Evolutionary conservation across 2,329 filamentous ascomycete genomes (phyloP), one percentile per base, ranked within the genome.

Genomic region (Aspergillus sp.): DNA sequence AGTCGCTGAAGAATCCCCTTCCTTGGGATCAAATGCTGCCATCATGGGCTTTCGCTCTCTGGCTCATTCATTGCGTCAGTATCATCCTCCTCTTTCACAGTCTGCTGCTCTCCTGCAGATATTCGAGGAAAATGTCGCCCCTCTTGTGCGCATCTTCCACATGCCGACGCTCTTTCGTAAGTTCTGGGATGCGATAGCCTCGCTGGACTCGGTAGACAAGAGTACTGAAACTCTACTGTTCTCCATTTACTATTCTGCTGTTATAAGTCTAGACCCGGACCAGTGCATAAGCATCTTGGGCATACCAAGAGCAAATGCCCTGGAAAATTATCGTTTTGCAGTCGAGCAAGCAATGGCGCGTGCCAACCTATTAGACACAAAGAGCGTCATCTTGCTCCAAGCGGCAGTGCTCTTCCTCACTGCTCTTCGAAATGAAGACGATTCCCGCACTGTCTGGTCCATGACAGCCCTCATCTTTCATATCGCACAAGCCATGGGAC

Each of bases 261-360:
- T 81, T 3, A 61, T 62, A 52, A 68, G 62, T 49, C 63, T 64
- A 63, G 66, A 50, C 33, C 58, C 52, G 45, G 68, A 69, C 47
- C 68, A 66, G 48, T 76, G 64, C 59, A 47, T 66, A 27, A 51
- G 60, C 10, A 59, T 65, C 13, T 67, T 82, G 32, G 76, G 76
- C 7, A 73, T 79, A 59, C 73, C 77, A 29, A 74, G 79, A 42
- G 52, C 65, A 6, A 51, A 65, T 1, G 57, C 77, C 6, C 65
- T 82, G 27, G 67, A 67, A 36, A 74, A 74, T 39, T 85, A 83
- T 58, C 76, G 81, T 7, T 82, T 83, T 54, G 81, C 74, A 2
- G 65, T 80, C 3, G 81, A 85, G 55, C 82, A 85, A 56, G 79
- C 79, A 2, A 66, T 86, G 36, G 77, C 82, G 4, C 72, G 78